These are phyloP conservation scores for Lyophyllum shimeji DNA, from an alignment of 768 basidiomycete genomes.

Conservation along the genomic window DNA sequence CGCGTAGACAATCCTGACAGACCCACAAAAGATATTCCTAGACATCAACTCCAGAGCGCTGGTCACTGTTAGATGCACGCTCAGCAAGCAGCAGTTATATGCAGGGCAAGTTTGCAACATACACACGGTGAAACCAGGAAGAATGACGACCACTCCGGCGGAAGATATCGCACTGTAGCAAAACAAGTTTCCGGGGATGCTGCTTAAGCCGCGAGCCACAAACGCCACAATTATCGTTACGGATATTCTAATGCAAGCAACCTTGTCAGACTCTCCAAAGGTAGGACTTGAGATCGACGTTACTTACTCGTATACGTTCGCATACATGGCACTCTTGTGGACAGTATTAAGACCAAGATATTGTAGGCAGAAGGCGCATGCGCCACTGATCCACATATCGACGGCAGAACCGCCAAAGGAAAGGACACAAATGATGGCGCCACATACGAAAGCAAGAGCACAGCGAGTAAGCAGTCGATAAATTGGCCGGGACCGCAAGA, in stretches of 20 bases:
- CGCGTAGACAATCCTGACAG: slow-evolving; percentile 82
- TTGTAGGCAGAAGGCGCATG: slow-evolving; percentile 67
- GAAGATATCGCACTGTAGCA: slow-evolving; percentile 92
- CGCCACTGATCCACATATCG: slow-evolving; percentile 82
- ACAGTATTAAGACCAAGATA: slow-evolving; percentile 83
- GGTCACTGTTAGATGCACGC: slow-evolving; percentile 48
- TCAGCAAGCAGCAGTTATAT: neutral
- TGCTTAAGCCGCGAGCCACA: slow-evolving; percentile 74
- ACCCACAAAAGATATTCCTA: slow-evolving; percentile 76
- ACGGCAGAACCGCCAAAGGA: slow-evolving; percentile 80
- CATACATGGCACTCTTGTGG: slow-evolving; percentile 84
- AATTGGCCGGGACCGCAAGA: slow-evolving; percentile 64
- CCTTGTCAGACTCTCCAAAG: neutral
- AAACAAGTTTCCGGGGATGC: slow-evolving; percentile 71
- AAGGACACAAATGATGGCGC: slow-evolving; percentile 78
- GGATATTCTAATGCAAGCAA: slow-evolving; percentile 63
- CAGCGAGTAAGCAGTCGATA: slow-evolving; percentile 71
- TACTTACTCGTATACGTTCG: slow-evolving; percentile 93
- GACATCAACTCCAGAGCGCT: slow-evolving; percentile 82
- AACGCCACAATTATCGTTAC: slow-evolving; percentile 85
- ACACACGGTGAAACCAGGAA: slow-evolving; percentile 86
- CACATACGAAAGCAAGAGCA: slow-evolving; percentile 71
- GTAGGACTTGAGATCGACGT: neutral
- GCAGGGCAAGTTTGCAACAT: slow-evolving; percentile 28
- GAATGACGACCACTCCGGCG: slow-evolving; percentile 86